phyloP scores from a whole-genome alignment of 192 early-diverging fungal genomes.

The Rhizoclosmatium sp. region DNA sequence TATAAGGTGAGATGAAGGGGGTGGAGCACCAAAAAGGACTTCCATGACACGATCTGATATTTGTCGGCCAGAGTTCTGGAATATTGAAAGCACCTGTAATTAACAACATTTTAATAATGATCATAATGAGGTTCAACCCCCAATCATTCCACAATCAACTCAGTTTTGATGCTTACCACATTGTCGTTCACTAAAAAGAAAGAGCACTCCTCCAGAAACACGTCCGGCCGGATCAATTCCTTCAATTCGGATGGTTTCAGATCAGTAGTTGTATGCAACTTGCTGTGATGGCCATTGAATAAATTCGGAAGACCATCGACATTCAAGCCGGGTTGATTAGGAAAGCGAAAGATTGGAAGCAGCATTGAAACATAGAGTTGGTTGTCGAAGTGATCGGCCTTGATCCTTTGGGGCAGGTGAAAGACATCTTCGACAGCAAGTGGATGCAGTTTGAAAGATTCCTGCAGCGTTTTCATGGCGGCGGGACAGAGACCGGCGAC shows the following conservation, averaged over 20 bases:
- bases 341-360: not conserved
- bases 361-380: slow-evolving; percentile 16
- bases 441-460: slow-evolving; percentile 41
- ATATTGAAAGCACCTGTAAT: not conserved
- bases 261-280: not conserved
- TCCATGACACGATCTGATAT: slow-evolving; percentile 14
- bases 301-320: not conserved
- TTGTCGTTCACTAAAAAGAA: slow-evolving; percentile 11
- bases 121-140: too few relatives aligned
- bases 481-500: slow-evolving; percentile 54
- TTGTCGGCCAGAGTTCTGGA: not conserved
- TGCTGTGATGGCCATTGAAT: slow-evolving; percentile 12
- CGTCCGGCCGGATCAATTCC: slow-evolving; percentile 14
- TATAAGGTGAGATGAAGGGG: not conserved
- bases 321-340: not conserved
- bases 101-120: too few relatives aligned
- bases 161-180: not conserved
- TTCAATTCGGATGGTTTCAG: not conserved
- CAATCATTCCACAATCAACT: too few relatives aligned
- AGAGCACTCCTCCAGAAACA: slow-evolving; percentile 17
- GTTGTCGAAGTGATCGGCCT: slow-evolving; percentile 26
- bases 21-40: not conserved
- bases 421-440: slow-evolving; percentile 48
- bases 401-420: slow-evolving; percentile 41
- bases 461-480: slow-evolving; percentile 1